phyloP scores from a whole-genome alignment of 495 filamentous ascomycete genomes.

The Alectoria sarmentosa region DNA sequence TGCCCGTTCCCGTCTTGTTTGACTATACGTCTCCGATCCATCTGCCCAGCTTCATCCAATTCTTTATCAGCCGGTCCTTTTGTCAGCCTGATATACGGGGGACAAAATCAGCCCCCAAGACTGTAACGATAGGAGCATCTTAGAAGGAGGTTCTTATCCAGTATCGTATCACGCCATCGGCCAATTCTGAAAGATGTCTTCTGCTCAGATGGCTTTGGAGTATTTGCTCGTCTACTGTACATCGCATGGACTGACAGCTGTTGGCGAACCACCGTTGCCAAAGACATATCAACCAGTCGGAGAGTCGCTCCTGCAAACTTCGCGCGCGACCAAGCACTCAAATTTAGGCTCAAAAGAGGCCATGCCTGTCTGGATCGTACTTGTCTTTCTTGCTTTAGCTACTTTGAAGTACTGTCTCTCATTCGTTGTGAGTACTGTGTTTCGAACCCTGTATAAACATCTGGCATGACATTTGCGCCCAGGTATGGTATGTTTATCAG shows the following conservation, averaged over 20 bases:
- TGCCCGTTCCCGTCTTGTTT: background rate
- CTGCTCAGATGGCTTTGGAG: constrained; percentile 23
- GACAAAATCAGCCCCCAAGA: background rate
- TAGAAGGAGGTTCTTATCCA: background rate
- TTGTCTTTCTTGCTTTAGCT: constrained; percentile 21
- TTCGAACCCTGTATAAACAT: too few relatives aligned
- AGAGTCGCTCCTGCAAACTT: constrained; percentile 6
- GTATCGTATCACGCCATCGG: background rate
- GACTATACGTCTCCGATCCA: background rate
- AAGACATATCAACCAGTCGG: constrained; percentile 14
- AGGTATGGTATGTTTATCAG: constrained; percentile 24
- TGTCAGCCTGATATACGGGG: background rate
- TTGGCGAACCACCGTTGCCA: constrained; percentile 23
- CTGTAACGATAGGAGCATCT: background rate
- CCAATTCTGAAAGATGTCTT: constrained; percentile 13
- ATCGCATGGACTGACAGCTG: constrained; percentile 21
- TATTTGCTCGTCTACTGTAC: constrained; percentile 27
- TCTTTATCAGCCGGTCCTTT: background rate
- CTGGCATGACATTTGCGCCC: background rate
- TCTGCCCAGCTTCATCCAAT: background rate
- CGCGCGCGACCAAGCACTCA: background rate
- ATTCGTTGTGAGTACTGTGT: constrained; percentile 19
- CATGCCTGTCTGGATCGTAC: constrained; percentile 25
- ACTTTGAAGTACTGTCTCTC: constrained; percentile 19
- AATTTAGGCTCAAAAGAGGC: constrained; percentile 7